Conservation (phyloP, 192 early-diverging fungal species). For the Spizellomyces punctatus region DNA sequence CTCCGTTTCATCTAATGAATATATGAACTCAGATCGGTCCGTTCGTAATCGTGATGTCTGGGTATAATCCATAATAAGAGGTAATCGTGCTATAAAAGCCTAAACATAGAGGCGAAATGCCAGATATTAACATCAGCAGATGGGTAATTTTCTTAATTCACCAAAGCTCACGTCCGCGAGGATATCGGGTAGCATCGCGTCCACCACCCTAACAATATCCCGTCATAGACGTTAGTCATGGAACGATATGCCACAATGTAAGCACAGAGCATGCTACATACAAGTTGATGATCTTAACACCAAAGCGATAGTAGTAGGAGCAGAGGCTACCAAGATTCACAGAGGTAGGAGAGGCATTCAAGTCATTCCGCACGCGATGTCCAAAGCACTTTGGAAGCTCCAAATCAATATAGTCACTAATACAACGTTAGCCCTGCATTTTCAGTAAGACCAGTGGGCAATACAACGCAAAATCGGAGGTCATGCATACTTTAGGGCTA, state of each 20-base stretch:
- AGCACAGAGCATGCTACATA: conserved; percentile 21
- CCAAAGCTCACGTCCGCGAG: conserved; percentile 21
- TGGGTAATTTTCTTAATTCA: not conserved
- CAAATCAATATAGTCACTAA: conserved; percentile 41
- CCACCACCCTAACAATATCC: not conserved
- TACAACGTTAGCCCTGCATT: too few species aligned
- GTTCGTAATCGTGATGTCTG: conserved; percentile 41
- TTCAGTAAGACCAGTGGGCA: not conserved
- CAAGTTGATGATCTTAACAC: conserved; percentile 45
- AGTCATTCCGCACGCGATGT: conserved; percentile 41
- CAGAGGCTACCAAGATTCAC: conserved; percentile 44
- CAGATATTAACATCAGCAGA: not conserved
- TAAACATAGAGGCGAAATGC: not conserved
- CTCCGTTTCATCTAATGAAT: conserved; percentile 46
- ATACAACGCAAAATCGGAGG: not conserved
- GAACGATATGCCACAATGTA: not conserved
- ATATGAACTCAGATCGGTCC: conserved; percentile 40
- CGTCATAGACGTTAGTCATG: not conserved
- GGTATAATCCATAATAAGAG: conserved; percentile 43
- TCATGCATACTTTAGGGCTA: conserved; percentile 37
- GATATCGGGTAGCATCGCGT: conserved; percentile 8
- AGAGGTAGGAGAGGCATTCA: conserved; percentile 39
- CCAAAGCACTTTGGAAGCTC: conserved; percentile 44
- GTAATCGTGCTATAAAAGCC: conserved; percentile 39
- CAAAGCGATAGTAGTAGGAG: conserved; percentile 48